Conservation (phyloP, 345 rosid genomes). For the Arabis alpina region DNA sequence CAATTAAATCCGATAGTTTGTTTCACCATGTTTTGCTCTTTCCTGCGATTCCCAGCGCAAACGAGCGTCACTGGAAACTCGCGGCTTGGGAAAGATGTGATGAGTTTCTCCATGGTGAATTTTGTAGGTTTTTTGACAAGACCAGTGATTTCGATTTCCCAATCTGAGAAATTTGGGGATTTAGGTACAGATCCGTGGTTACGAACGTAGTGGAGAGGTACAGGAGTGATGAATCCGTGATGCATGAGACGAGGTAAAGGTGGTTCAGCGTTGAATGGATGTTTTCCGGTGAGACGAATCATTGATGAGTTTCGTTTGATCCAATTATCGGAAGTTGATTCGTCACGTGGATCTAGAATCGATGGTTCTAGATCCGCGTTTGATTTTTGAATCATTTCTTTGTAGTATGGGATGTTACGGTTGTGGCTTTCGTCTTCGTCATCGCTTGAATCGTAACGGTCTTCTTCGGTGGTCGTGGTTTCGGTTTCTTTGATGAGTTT, state of each 20-base stretch:
- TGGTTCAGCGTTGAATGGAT: constrained; percentile 89
- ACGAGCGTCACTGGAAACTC: constrained; percentile 83
- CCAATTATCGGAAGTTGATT: constrained; percentile 80
- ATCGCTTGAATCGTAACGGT: constrained; percentile 48
- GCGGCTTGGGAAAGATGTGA: constrained; percentile 59
- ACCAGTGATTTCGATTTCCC: constrained; percentile 83
- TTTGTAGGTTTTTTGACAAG: constrained; percentile 64
- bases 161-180: constrained; percentile 59
- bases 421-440: constrained; percentile 55
- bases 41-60: constrained; percentile 93
- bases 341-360: constrained; percentile 66
- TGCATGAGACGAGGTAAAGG: constrained; percentile 84
- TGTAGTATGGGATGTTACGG: constrained; percentile 45
- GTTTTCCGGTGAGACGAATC: constrained; percentile 97
- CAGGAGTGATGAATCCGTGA: constrained; percentile 95
- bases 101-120: constrained; percentile 83
- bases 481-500: constrained; percentile 39
- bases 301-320: constrained; percentile 74
- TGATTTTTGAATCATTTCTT: constrained; percentile 51
- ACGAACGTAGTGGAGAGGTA: constrained; percentile 91
- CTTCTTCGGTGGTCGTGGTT: constrained; percentile 42
- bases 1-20: constrained; percentile 91
- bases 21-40: constrained; percentile 91
- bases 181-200: constrained; percentile 88
- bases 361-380: constrained; percentile 75